Evolutionary conservation across 345 rosid species (phyloP).

Genomic region (Eucalyptus regnans): DNA sequence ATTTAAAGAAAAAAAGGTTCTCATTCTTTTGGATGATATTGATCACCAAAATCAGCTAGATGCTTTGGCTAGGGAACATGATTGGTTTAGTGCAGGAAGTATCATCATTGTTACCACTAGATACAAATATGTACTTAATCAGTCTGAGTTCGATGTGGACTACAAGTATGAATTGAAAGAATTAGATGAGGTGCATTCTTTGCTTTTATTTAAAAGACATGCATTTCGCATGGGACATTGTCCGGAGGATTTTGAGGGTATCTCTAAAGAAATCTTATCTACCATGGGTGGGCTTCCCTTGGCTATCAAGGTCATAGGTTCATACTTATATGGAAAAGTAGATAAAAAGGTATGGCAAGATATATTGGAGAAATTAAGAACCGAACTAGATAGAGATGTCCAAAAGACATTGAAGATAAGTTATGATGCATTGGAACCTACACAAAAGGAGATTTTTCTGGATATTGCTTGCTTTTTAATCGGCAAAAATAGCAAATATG

Average conservation of each 20-base stretch:
- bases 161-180: fast-evolving
- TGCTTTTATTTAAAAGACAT: neutral
- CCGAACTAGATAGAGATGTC: fast-evolving
- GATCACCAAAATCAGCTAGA: too few relatives aligned
- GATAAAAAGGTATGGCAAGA: fast-evolving
- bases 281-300: neutral
- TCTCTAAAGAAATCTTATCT: fast-evolving
- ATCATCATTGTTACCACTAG: too few relatives aligned
- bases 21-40: too few relatives aligned
- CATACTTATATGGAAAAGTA: fast-evolving
- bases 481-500: fast-evolving
- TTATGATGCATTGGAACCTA: neutral
- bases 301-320: neutral
- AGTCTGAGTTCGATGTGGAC: too few relatives aligned
- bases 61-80: too few relatives aligned
- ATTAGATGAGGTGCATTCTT: neutral
- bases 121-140: too few relatives aligned
- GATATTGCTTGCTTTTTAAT: neutral
- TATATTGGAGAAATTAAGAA: fast-evolving
- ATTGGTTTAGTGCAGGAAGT: too few relatives aligned
- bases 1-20: neutral
- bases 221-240: fast-evolving
- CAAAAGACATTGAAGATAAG: neutral
- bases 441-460: neutral
- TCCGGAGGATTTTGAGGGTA: fast-evolving